A percentile compares a stretch with the other conserved stretches of the same genome.
Evolutionary conservation across 2,329 filamentous ascomycete genomes (phyloP).

Genomic region (Aspergillus flavus): DNA sequence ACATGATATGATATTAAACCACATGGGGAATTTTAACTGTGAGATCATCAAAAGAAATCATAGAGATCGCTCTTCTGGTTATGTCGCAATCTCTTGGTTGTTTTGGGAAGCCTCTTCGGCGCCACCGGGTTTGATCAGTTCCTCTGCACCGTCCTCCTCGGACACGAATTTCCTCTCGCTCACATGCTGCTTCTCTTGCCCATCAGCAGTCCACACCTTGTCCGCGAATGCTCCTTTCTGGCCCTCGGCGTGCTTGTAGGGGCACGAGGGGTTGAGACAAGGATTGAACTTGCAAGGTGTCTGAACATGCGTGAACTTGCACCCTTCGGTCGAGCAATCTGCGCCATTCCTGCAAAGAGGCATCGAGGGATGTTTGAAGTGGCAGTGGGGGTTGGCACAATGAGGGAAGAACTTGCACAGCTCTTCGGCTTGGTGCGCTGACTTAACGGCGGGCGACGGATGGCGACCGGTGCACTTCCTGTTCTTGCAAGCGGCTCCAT

Average conservation of each 20-base stretch:
- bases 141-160: slow-evolving; percentile 66
- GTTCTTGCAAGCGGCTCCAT: slow-evolving; percentile 92
- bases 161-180: slow-evolving; percentile 84
- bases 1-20: slow-evolving; percentile 25
- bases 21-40: slow-evolving; percentile 10
- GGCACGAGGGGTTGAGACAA: slow-evolving; percentile 84
- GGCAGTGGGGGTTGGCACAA: slow-evolving; percentile 83
- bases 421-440: slow-evolving; percentile 77
- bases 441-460: slow-evolving; percentile 82
- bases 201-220: slow-evolving; percentile 82
- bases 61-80: slow-evolving; percentile 9
- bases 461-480: slow-evolving; percentile 89
- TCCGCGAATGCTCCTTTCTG: slow-evolving; percentile 83
- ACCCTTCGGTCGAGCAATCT: slow-evolving; percentile 77
- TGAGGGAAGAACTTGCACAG: slow-evolving; percentile 92
- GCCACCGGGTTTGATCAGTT: slow-evolving; percentile 68
- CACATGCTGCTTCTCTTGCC: slow-evolving; percentile 63
- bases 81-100: slow-evolving; percentile 36
- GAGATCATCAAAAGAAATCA: slow-evolving; percentile 4
- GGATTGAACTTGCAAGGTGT: slow-evolving; percentile 88
- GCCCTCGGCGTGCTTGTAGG: slow-evolving; percentile 87
- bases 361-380: slow-evolving; percentile 86
- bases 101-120: slow-evolving; percentile 30
- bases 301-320: slow-evolving; percentile 87
- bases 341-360: slow-evolving; percentile 88